These are phyloP conservation scores for Fomitopsis serialis DNA, from an alignment of 768 basidiomycete species.

Conservation along the genomic window DNA sequence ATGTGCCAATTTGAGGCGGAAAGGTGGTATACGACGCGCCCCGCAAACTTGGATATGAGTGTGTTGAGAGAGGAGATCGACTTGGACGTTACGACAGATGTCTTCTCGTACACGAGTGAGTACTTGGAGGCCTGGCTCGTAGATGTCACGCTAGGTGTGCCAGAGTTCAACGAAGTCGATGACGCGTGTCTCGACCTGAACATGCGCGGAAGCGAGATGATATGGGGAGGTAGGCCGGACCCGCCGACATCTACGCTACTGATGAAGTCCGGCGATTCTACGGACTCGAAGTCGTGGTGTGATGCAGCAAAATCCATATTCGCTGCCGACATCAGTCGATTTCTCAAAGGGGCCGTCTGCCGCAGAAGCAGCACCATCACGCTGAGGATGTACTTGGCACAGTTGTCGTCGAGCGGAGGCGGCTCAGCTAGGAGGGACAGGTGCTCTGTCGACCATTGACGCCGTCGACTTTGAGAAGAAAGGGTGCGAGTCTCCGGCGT, in stretches of 20 bases:
- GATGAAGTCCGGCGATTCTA: slow-evolving; percentile 26
- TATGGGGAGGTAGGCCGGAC: slow-evolving; percentile 11
- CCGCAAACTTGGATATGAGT: slow-evolving; percentile 66
- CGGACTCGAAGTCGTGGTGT: slow-evolving; percentile 68
- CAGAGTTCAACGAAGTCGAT: slow-evolving; percentile 15
- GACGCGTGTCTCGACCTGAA: slow-evolving; percentile 13
- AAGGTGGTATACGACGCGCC: slow-evolving; percentile 78
- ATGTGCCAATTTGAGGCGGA: slow-evolving; percentile 86
- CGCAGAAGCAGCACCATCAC: slow-evolving; percentile 82
- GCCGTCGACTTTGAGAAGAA: slow-evolving; percentile 21
- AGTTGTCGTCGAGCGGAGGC: slow-evolving; percentile 71
- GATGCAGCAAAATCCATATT: slow-evolving; percentile 56
- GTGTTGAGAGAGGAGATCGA: slow-evolving; percentile 40
- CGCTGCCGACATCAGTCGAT: slow-evolving; percentile 52
- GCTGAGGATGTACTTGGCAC: slow-evolving; percentile 75
- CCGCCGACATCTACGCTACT: neutral
- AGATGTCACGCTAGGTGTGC: neutral
- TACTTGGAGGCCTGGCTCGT: slow-evolving; percentile 10
- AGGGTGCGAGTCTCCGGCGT: slow-evolving; percentile 30
- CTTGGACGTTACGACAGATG: slow-evolving; percentile 21
- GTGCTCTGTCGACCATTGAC: slow-evolving; percentile 40
- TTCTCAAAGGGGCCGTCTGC: slow-evolving; percentile 56
- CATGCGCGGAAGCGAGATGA: slow-evolving; percentile 9
- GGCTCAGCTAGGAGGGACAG: slow-evolving; percentile 49
- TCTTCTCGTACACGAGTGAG: slow-evolving; percentile 22